Conservation (phyloP, 1,139 yeast genomes). For the Wickerhamiella pararugosa region DNA sequence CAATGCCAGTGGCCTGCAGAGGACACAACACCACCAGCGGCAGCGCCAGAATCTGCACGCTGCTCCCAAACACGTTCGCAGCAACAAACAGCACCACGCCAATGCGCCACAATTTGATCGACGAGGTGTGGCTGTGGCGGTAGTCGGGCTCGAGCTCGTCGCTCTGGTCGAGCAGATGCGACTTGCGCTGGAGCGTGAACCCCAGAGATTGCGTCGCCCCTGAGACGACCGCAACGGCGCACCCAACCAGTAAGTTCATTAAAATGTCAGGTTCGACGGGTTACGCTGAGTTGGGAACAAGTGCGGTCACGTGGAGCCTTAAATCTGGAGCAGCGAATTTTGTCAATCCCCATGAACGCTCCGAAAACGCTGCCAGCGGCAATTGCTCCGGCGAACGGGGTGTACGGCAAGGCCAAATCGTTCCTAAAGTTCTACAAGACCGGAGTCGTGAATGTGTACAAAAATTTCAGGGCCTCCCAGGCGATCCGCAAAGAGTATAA, state of each 20-base stretch:
- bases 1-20: constrained; percentile 76
- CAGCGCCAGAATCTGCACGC: constrained; percentile 69
- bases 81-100: constrained; percentile 59
- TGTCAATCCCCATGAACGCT: constrained; percentile 13
- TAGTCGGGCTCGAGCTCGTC: not conserved
- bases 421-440: constrained; percentile 22
- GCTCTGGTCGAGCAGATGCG: constrained; percentile 33
- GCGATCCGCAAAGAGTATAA: constrained; percentile 14
- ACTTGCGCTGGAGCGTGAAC: constrained; percentile 66
- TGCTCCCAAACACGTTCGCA: constrained; percentile 68
- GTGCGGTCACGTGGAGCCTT: no score
- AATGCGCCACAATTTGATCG: constrained; percentile 52
- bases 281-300: no score
- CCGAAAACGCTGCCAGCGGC: constrained; percentile 18
- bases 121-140: not conserved
- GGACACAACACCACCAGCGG: constrained; percentile 74
- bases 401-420: constrained; percentile 19
- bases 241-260: constrained; percentile 34
- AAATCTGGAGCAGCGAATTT: no score
- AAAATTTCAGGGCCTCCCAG: constrained; percentile 16
- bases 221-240: constrained; percentile 60
- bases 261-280: not conserved
- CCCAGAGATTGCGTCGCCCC: constrained; percentile 78
- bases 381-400: constrained; percentile 12
- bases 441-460: constrained; percentile 25